Evolutionary conservation across 345 rosid genomes (phyloP), one percentile per base, ranked within the genome.

Genomic region (Pistacia integerrima): DNA sequence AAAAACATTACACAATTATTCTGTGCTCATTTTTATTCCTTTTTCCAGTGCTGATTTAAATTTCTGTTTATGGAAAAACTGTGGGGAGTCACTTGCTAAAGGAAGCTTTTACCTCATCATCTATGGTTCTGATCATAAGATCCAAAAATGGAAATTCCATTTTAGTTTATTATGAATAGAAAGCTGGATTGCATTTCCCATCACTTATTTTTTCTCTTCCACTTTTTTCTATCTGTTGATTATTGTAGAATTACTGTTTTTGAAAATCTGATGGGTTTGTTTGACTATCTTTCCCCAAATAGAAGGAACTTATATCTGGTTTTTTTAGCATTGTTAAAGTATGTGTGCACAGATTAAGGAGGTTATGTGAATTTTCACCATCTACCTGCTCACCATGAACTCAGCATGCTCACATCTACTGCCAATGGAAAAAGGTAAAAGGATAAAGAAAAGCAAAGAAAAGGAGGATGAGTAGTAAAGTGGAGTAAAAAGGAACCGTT

Each of bases 1-100:
- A 77, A 41, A 70, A 36, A 68, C 12, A 59, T 20, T 51, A 71
- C 44, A 64, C 67, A 30, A 20, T 8, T 59, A 72, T 67, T 76
- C 16, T 11, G 33, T 56, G 70, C 73, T 66, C 4, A 18, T 80
- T 77, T 71, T 51, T 52, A 30, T 6, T 74, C 51, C 13, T 44
- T 60, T 77, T 35, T 33, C 17, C 41, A n/a, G 4, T 28, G 17
- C 36, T 41, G 35, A 59, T 64, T 12, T 30, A 48, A 60, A 35
- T 2, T 13, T 51, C 54, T 54, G 13, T 64, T 64, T 20, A 64
- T 18, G 48, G 63, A 20, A 8, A 14, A 16, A 18, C 35, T 12
- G 7, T 11, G 6, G 49, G 11, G 4, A 46, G n/a, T 20, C 6
- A 18, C 33, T 70, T 54, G 44, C 58, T 52, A 48, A 38, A 13